Evolutionary conservation across 1,284 basidiomycete species (phyloP).

Genomic region (Rhodotorula sp.): DNA sequence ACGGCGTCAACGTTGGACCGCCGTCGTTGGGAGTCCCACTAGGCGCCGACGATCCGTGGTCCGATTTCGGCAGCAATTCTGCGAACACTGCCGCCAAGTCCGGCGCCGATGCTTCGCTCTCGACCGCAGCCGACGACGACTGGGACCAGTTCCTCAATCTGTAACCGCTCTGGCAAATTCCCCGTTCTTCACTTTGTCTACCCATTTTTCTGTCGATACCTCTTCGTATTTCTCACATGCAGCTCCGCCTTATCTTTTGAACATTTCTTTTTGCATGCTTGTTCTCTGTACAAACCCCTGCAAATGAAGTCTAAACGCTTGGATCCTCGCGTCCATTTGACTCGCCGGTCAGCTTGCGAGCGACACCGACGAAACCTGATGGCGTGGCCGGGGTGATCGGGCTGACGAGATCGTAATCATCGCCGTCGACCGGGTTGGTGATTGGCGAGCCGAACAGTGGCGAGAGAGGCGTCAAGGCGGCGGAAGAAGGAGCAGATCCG

Average conservation of each 20-base stretch:
- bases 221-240: not conserved
- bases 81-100: too few species aligned
- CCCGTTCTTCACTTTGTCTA: too few species aligned
- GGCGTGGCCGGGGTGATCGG: not conserved
- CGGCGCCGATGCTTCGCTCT: not conserved
- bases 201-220: not conserved
- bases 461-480: slow-evolving; percentile 1
- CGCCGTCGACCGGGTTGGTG: not conserved
- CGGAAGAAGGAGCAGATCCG: not conserved
- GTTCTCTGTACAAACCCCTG: not conserved
- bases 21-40: slow-evolving; percentile 16
- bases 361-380: not conserved
- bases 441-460: not conserved
- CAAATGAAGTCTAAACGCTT: not conserved
- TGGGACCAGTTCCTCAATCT: slow-evolving; percentile 33
- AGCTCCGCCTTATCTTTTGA: not conserved
- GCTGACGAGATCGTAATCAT: not conserved
- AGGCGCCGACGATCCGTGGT: slow-evolving; percentile 12
- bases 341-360: not conserved
- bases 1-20: slow-evolving; percentile 21
- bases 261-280: not conserved
- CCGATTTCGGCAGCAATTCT: not conserved
- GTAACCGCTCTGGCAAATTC: not conserved
- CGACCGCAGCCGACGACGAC: slow-evolving; percentile 21
- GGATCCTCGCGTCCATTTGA: not conserved